These are phyloP conservation scores for Lunasporangiospora selenospora DNA, from an alignment of 192 early-diverging fungal genomes.

Conservation along the genomic window DNA sequence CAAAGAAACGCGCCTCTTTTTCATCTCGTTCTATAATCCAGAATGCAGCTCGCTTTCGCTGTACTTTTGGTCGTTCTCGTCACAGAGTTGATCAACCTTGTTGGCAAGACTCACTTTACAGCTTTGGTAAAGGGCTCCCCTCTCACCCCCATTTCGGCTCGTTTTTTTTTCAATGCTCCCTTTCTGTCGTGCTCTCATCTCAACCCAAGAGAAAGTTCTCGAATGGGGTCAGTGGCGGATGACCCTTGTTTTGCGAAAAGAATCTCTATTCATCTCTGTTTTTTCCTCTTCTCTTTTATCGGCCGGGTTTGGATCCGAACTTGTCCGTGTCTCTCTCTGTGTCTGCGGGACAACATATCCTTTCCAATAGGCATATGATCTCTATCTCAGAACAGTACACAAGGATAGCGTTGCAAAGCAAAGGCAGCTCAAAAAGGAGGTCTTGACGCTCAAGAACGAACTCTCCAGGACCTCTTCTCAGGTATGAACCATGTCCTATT, in stretches of 20 bases:
- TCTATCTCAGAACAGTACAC: conserved; percentile 59
- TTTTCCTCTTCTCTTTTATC: not conserved
- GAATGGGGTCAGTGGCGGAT: not conserved
- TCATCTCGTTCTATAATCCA: not conserved
- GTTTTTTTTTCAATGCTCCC: too few species aligned
- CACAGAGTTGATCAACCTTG: conserved; percentile 61
- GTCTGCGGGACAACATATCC: too few species aligned
- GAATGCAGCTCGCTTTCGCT: conserved; percentile 58
- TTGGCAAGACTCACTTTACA: conserved; percentile 62
- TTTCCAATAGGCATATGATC: conserved; percentile 52
- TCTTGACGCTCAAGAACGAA: conserved; percentile 67
- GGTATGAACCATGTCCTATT: conserved; percentile 25
- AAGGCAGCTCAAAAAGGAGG: conserved; percentile 63
- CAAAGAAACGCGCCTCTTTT: not conserved
- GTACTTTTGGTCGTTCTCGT: conserved; percentile 69
- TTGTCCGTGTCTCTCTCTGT: too few species aligned
- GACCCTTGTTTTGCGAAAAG: too few species aligned
- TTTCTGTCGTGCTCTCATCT: not conserved
- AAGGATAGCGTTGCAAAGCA: conserved; percentile 64
- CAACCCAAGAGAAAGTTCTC: not conserved
- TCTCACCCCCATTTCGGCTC: too few species aligned
- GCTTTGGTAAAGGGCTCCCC: conserved; percentile 44
- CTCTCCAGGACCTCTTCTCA: conserved; percentile 74
- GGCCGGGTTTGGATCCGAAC: too few species aligned
- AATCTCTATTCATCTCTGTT: not conserved